Evolutionary conservation across 306 rosid species (phyloP).

Genomic region (Cicer judaicum): DNA sequence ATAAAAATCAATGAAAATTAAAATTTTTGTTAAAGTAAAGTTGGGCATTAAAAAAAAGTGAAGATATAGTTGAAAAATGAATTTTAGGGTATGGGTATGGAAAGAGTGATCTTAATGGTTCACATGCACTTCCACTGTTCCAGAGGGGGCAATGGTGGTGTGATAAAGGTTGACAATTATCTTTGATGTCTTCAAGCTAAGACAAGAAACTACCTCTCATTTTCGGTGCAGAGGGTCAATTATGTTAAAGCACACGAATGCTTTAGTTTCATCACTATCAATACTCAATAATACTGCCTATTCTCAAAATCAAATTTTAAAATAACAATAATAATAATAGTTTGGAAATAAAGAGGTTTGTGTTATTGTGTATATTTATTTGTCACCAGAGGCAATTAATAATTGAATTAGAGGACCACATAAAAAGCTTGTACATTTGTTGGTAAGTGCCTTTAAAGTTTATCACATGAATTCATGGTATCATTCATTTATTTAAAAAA

Average conservation of each 20-base stretch:
- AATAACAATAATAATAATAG: not conserved
- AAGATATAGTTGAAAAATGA: not conserved
- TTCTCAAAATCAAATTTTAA: not conserved
- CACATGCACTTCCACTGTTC: conserved; percentile 36
- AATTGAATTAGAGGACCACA: conserved; percentile 44
- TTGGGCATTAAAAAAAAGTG: too few species aligned
- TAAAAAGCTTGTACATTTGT: conserved; percentile 34
- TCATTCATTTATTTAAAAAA: conserved; percentile 38
- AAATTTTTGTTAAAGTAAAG: too few species aligned
- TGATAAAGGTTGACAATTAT: conserved; percentile 21
- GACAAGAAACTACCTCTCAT: conserved; percentile 49
- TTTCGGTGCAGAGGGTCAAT: conserved; percentile 44
- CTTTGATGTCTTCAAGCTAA: conserved; percentile 19
- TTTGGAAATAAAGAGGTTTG: not conserved
- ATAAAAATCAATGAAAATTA: too few species aligned
- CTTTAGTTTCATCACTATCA: conserved; percentile 63
- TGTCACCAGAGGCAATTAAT: conserved; percentile 21
- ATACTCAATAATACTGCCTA: conserved; percentile 11
- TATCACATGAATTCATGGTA: conserved; percentile 32
- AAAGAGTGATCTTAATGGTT: conserved; percentile 15
- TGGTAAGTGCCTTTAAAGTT: conserved; percentile 39
- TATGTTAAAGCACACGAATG: conserved; percentile 61
- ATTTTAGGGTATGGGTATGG: not conserved
- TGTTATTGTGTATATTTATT: not conserved
- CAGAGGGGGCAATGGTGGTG: conserved; percentile 41